Evolutionary conservation across 2,329 filamentous ascomycete genomes (phyloP).

Genomic region (Paramyrothecium roridum): DNA sequence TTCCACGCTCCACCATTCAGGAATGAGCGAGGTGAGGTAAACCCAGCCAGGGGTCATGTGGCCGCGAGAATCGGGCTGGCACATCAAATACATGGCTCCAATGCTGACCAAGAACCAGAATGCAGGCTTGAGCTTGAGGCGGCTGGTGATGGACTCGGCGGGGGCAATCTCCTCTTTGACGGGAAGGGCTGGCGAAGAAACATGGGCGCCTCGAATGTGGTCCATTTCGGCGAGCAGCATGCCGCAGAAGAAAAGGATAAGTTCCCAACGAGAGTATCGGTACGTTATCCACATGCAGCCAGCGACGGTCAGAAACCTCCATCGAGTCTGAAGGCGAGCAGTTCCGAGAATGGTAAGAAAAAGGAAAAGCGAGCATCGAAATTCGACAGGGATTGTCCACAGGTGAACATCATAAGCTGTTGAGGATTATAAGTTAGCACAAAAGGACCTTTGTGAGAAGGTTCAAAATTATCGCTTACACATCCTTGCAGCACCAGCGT

Average conservation of each 20-base stretch:
- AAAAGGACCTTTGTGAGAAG: too few species aligned
- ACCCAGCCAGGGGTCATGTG: constrained; percentile 52
- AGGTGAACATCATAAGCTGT: constrained; percentile 53
- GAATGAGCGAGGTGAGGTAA: constrained; percentile 43
- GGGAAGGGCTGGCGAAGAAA: constrained; percentile 22
- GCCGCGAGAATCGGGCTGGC: constrained; percentile 31
- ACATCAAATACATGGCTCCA: constrained; percentile 48
- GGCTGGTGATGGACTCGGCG: neutral
- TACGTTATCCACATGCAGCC: constrained; percentile 42
- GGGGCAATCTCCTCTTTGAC: constrained; percentile 12
- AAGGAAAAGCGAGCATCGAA: constrained; percentile 54
- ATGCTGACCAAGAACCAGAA: constrained; percentile 43
- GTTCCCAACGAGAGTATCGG: constrained; percentile 49
- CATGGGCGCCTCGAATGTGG: constrained; percentile 43
- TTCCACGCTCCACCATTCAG: constrained; percentile 44
- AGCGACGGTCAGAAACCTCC: constrained; percentile 40
- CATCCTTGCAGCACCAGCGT: constrained; percentile 42
- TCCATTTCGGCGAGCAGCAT: constrained; percentile 55
- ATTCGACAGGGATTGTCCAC: constrained; percentile 63
- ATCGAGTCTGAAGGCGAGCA: constrained; percentile 37
- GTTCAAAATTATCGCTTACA: constrained; percentile 20
- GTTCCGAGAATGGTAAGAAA: constrained; percentile 51
- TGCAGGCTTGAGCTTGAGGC: constrained; percentile 8
- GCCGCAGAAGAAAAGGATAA: constrained; percentile 52
- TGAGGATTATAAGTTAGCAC: too few species aligned